Evolutionary conservation across 306 rosid species (phyloP).

Genomic region (Heteromeles arbutifolia): DNA sequence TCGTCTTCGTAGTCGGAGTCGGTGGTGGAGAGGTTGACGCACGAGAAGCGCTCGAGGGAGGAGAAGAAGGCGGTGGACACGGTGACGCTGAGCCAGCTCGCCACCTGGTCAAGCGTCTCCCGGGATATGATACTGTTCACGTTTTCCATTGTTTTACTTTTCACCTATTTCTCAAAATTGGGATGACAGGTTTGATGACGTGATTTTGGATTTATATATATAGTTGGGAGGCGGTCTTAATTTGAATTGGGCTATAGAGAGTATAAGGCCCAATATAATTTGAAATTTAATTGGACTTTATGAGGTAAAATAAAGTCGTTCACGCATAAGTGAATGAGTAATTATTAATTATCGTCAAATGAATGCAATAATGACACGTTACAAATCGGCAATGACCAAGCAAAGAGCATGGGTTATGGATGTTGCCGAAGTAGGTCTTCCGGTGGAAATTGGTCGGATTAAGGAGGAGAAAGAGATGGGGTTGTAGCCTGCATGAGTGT

Average conservation of each 20-base stretch:
- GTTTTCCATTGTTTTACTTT: constrained; percentile 10
- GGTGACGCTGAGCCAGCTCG: constrained; percentile 62
- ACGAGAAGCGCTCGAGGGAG: constrained; percentile 72
- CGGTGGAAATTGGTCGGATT: neutral
- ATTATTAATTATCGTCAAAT: no score
- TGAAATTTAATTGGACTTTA: neutral
- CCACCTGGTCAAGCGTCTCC: constrained; percentile 63
- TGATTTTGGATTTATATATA: neutral
- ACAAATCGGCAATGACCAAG: no score
- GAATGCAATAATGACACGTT: no score
- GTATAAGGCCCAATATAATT: neutral
- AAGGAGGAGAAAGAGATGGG: neutral
- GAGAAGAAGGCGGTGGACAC: constrained; percentile 75
- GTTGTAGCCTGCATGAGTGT: no score
- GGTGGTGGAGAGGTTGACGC: constrained; percentile 69
- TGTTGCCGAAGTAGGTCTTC: neutral
- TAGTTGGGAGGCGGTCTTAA: neutral
- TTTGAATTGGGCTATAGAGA: neutral
- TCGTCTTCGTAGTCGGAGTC: constrained; percentile 50
- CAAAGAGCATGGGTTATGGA: no score
- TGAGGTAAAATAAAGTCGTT: neutral
- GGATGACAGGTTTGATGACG: neutral
- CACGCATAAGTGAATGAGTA: neutral
- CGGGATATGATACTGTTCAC: constrained; percentile 24
- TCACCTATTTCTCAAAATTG: neutral